Evolutionary conservation across 129 eudicot genomes (phyloP), one percentile per base, ranked within the genome.

Genomic region (Deinandra increscens): DNA sequence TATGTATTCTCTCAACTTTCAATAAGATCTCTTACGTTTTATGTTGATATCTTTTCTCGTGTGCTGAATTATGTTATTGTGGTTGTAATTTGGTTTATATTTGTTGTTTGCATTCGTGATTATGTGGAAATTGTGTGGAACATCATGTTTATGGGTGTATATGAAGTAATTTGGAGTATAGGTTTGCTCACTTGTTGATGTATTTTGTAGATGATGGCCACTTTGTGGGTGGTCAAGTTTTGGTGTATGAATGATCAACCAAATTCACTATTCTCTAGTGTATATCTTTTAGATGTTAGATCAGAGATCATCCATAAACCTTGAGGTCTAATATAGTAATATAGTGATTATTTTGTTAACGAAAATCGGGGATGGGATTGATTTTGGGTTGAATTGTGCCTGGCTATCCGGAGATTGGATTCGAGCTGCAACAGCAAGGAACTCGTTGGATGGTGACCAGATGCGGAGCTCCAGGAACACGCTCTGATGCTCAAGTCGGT

Each of bases 131-230:
- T 1, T 69, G 29, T 66, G 13, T 2, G 9, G 23, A 45, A 45
- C 5, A 22, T 2, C 5, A 5, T 20, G 66, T 12, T 68, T 50
- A 49, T 49, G 8, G 46, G 45, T 51, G 46, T 42, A 13, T 20
- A 8, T 34, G 19, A 53, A 69, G 50, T 5, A 19, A 19, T 69
- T 33, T 39, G 14, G 17, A 7, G 45, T 64, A 6, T 43, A 64
- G 55, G 22, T 43, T 64, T 64, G 55, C 54, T 22, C 39, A 7
- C 22, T 31, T 49, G 44, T 19, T 64, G 53, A 20, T 64, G 22
- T 41, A 41, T 64, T 36, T n/a, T n/a, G 42, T 48, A 60, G 78
- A 63, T 73, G 64, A 37, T 36, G 53, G 46, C 18, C 29, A 23
- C 42, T 63, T 72, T 62, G 51, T 62, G 29, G 4, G 4, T 19